Evolutionary conservation across 257 asterid genomes (phyloP).

Genomic region (Solanum pinnatisectum): DNA sequence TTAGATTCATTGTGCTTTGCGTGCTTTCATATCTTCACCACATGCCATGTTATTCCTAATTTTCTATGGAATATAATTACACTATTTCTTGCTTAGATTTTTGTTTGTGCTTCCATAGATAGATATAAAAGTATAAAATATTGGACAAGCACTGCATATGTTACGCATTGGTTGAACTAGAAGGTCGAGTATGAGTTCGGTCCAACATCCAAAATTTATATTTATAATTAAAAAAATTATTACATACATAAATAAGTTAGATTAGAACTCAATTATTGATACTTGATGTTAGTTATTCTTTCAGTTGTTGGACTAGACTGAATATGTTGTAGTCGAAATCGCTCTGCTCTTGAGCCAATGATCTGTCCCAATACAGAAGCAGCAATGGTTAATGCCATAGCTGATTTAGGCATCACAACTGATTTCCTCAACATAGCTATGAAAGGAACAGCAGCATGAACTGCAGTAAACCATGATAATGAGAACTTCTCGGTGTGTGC

Average conservation of each 20-base stretch:
- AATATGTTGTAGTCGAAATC: too few relatives aligned
- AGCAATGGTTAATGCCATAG: slow-evolving; percentile 68
- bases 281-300: neutral
- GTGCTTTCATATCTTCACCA: neutral
- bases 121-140: neutral
- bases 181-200: neutral
- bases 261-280: neutral
- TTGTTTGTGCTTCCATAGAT: neutral
- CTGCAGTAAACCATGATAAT: slow-evolving; percentile 29
- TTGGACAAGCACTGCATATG: neutral
- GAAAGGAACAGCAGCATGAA: slow-evolving; percentile 78
- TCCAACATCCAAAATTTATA: too few relatives aligned
- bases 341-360: slow-evolving; percentile 19
- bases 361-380: slow-evolving; percentile 67
- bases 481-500: slow-evolving; percentile 63
- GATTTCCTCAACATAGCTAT: slow-evolving; percentile 80
- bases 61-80: too few relatives aligned
- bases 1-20: neutral
- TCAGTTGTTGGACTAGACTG: neutral
- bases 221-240: too few relatives aligned
- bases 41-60: neutral
- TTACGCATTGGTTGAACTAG: neutral
- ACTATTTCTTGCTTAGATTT: neutral
- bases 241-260: too few relatives aligned
- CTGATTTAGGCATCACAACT: slow-evolving; percentile 65